Evolutionary conservation across 140 eudicot species (phyloP).

Genomic region (Oenanthe javanica): DNA sequence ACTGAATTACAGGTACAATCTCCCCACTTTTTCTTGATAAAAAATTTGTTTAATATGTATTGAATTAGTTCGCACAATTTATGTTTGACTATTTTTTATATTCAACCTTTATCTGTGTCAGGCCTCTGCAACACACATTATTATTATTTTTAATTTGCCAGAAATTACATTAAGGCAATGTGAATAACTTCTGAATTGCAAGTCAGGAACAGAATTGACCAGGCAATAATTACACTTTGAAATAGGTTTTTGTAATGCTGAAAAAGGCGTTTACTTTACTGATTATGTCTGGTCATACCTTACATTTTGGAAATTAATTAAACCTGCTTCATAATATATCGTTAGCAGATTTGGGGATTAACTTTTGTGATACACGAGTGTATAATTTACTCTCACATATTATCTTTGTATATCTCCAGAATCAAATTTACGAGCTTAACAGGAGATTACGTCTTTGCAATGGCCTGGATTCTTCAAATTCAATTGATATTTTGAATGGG

Average conservation of each 20-base stretch:
- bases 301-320: background rate
- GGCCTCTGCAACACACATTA: background rate
- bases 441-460: slow-evolving; percentile 43
- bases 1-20: slow-evolving; percentile 53
- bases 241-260: too few species aligned
- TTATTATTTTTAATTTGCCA: background rate
- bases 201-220: too few species aligned
- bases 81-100: background rate
- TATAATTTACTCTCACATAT: background rate
- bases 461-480: slow-evolving; percentile 28
- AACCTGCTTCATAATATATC: background rate
- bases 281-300: background rate
- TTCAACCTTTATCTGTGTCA: too few species aligned
- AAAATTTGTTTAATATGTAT: background rate
- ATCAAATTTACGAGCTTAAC: slow-evolving; percentile 48
- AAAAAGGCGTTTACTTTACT: background rate
- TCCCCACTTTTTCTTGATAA: background rate
- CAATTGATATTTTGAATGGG: slow-evolving; percentile 17
- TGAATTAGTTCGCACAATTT: background rate
- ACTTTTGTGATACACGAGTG: background rate
- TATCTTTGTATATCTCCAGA: slow-evolving; percentile 24
- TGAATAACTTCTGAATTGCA: background rate
- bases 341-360: background rate
- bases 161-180: background rate
- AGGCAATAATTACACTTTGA: background rate